phyloP scores from a whole-genome alignment of 1,284 basidiomycete species.

The Naganishia liquefaciens region DNA sequence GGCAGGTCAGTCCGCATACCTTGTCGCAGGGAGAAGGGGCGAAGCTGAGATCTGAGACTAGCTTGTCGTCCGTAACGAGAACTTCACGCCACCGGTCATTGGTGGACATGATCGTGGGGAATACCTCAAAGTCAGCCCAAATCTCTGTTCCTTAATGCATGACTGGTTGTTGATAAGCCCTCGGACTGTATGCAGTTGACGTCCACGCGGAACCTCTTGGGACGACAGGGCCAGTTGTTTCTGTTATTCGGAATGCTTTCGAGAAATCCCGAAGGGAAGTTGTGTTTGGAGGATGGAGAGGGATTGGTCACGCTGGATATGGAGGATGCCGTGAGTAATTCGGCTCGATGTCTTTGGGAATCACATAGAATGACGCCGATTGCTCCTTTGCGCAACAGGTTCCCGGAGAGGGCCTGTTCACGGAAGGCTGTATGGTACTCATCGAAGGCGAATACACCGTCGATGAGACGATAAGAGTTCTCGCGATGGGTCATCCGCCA shows the following conservation, averaged over 20 bases:
- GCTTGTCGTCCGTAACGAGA: slow-evolving; percentile 84
- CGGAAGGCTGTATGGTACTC: slow-evolving; percentile 91
- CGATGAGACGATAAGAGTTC: slow-evolving; percentile 81
- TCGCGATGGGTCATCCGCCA: slow-evolving; percentile 95
- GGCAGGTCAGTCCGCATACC: slow-evolving; percentile 59
- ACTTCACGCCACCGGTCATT: slow-evolving; percentile 90
- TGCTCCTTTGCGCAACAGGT: slow-evolving; percentile 59
- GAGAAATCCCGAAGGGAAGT: slow-evolving; percentile 81
- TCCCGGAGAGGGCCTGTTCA: slow-evolving; percentile 94
- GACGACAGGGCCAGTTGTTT: slow-evolving; percentile 85
- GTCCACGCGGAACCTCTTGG: slow-evolving; percentile 93
- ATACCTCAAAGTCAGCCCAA: slow-evolving; percentile 69
- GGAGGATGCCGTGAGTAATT: slow-evolving; percentile 69
- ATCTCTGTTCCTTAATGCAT: background rate
- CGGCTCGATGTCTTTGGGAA: slow-evolving; percentile 22
- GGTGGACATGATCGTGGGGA: slow-evolving; percentile 80
- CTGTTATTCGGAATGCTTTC: slow-evolving; percentile 90
- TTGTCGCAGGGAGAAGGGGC: background rate
- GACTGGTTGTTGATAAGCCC: no score
- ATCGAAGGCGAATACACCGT: slow-evolving; percentile 96
- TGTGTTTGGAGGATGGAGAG: slow-evolving; percentile 92
- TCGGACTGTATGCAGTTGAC: no score
- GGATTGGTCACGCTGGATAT: slow-evolving; percentile 88
- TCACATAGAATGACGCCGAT: slow-evolving; percentile 21
- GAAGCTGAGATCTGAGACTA: slow-evolving; percentile 25